Conservation (phyloP, 257 asterid genomes). For the Schizonepeta tenuifolia region DNA sequence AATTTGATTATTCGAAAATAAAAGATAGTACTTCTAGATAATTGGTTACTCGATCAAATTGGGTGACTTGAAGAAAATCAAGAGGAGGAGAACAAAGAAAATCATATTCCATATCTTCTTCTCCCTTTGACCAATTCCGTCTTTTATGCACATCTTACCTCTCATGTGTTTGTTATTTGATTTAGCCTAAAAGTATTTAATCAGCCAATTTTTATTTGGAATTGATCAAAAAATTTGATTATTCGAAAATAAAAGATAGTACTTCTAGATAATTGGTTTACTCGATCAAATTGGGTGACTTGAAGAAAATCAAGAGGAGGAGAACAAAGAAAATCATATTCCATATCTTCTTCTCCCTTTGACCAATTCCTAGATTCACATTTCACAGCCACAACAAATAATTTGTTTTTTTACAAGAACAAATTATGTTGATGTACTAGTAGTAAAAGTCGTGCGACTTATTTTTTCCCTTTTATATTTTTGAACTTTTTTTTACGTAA, state of each 20-base stretch:
- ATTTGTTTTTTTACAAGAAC: no score
- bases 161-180: no score
- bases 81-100: neutral
- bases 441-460: no score
- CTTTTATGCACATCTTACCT: no score
- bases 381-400: conserved; percentile 1
- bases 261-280: neutral
- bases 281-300: conserved; percentile 22
- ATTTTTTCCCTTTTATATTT: no score
- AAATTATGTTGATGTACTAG: no score
- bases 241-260: neutral
- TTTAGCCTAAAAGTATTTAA: neutral
- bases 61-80: conserved; percentile 7
- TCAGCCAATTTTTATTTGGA: neutral
- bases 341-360: neutral
- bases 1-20: neutral
- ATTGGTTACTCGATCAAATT: conserved; percentile 14
- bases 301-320: neutral
- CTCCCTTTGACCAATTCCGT: neutral
- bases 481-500: no score
- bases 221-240: neutral
- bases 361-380: conserved; percentile 15
- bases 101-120: neutral
- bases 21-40: no score
- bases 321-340: conserved; percentile 3